These are phyloP conservation scores for Fagus crenata DNA, from an alignment of 306 rosid species.

Conservation along the genomic window DNA sequence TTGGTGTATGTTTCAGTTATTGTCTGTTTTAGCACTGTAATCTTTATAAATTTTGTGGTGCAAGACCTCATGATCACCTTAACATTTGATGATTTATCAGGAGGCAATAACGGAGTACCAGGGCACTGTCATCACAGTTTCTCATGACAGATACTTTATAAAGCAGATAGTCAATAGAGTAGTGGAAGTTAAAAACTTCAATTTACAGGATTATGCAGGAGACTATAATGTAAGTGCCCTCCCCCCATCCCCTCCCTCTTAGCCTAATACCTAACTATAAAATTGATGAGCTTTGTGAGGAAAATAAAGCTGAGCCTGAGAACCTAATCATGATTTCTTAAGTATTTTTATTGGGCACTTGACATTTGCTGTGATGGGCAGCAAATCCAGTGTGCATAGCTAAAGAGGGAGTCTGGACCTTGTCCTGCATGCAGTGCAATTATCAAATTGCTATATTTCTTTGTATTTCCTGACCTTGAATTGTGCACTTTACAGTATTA, in stretches of 20 bases:
- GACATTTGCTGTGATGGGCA: neutral
- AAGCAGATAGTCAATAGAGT: slow-evolving; percentile 95
- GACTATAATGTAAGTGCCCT: slow-evolving; percentile 76
- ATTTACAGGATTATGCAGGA: slow-evolving; percentile 85
- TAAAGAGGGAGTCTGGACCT: neutral
- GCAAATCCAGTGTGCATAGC: neutral
- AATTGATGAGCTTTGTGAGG: neutral
- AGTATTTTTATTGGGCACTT: neutral
- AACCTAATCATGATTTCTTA: neutral
- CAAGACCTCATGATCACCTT: slow-evolving; percentile 4
- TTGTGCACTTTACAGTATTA: slow-evolving; percentile 59
- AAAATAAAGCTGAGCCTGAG: neutral
- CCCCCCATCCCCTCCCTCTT: neutral
- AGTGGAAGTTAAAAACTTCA: slow-evolving; percentile 70
- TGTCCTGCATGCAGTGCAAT: neutral
- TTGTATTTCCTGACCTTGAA: slow-evolving; percentile 33
- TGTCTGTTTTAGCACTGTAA: slow-evolving; percentile 10
- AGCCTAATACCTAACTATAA: neutral
- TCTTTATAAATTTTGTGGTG: neutral
- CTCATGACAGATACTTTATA: slow-evolving; percentile 93
- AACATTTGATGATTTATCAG: slow-evolving; percentile 46
- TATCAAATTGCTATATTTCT: slow-evolving; percentile 10
- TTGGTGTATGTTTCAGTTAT: slow-evolving; percentile 23
- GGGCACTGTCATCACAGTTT: slow-evolving; percentile 90
- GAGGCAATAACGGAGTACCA: slow-evolving; percentile 81